Evolutionary conservation across 106 monocot genomes (phyloP).

Genomic region (Agapanthus africanus): DNA sequence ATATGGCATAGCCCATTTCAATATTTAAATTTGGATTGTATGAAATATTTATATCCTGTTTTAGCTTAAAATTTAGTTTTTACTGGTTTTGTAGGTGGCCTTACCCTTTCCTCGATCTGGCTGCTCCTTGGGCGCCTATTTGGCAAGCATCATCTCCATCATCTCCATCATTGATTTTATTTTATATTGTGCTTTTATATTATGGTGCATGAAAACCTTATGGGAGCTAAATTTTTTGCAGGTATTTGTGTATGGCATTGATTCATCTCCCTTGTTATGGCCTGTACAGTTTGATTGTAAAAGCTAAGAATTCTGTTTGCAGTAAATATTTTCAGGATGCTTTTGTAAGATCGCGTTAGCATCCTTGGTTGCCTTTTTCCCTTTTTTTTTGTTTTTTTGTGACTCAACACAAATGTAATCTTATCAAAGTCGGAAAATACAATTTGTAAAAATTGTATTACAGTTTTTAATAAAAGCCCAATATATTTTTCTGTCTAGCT

Average conservation of each 20-base stretch:
- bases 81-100: constrained; percentile 42
- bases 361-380: no score
- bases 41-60: neutral
- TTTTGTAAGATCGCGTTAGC: no score
- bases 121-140: constrained; percentile 31
- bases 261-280: constrained; percentile 49
- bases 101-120: constrained; percentile 57
- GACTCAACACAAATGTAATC: no score
- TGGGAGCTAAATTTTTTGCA: constrained; percentile 4
- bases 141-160: constrained; percentile 17
- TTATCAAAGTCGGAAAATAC: no score
- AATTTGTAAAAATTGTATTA: no score
- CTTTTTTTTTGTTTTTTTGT: no score
- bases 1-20: no score
- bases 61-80: constrained; percentile 1
- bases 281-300: constrained; percentile 28
- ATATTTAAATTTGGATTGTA: neutral
- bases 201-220: neutral
- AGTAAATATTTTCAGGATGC: no score
- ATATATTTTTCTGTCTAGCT: no score
- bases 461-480: no score
- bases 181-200: neutral
- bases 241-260: constrained; percentile 35
- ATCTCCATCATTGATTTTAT: neutral
- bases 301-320: constrained; percentile 27